Evolutionary conservation across 2,329 filamentous ascomycete species (phyloP), one percentile per base, ranked within the genome.

Genomic region (Phaeophleospora eucalypticola): DNA sequence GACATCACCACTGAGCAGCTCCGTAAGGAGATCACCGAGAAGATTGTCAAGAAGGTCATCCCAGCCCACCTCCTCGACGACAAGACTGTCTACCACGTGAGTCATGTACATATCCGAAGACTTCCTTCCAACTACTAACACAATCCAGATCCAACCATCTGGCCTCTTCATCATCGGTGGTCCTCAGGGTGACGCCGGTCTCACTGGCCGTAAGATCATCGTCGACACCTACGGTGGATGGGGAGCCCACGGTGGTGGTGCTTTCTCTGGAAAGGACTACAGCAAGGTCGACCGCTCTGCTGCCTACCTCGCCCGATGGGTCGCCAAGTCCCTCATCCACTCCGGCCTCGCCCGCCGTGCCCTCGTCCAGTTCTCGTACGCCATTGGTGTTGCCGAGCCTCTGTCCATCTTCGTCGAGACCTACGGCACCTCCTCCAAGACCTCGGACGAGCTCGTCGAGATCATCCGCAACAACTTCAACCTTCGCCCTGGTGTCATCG

Each of bases 231-330:
- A 98, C 78, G 93, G 93, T 79, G 93, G 93, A 67, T 97, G 93
- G 93, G 93, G 93, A 78, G 93, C 93, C 64, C 93, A 98, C 81
- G 93, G 93, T 81, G 93, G 93, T 80, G 93, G 93, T 86, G 93
- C 93, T 73, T 98, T 98, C 87, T 97, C 93, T 66, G 93, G 93
- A 68, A 98, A 98, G 86, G 93, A 98, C 74, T 98, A 96, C 84
- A 96, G 89, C 82, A 98, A 98, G 83, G 93, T 98, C 75, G 93
- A 98, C 71, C 88, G 93, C 65, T 97, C 93, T 44, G 93, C 93
- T 60, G 93, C 93, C 67, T 98, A 98, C 78, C 84, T 97, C 62
- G 90, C 82, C 62, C 89, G 93, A 71, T 98, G 93, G 93, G 90
- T 98, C 72, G 93, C 93, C 77, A 98, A 98, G 83, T 98, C 93